These are phyloP conservation scores for Naganishia liquefaciens DNA, from an alignment of 1,284 basidiomycete genomes.

Conservation along the genomic window DNA sequence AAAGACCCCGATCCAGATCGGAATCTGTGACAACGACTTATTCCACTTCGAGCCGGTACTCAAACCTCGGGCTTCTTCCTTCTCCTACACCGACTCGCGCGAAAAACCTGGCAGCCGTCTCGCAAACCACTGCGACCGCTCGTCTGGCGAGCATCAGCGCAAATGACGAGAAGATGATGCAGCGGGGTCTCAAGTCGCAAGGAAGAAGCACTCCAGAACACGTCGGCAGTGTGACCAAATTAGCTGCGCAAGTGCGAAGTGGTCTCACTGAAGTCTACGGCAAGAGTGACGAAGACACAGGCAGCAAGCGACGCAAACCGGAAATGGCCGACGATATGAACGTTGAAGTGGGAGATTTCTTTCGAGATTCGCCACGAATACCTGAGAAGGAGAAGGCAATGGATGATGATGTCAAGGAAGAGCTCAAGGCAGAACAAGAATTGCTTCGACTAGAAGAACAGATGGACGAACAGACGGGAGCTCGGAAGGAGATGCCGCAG, in stretches of 20 bases:
- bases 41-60: slow-evolving; percentile 2
- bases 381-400: slow-evolving; percentile 27
- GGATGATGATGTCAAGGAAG: slow-evolving; percentile 24
- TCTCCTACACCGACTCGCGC: slow-evolving; percentile 8
- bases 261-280: slow-evolving; percentile 25
- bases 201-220: slow-evolving; percentile 14
- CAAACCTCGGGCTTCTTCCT: slow-evolving; percentile 18
- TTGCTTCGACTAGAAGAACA: slow-evolving; percentile 19
- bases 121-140: slow-evolving; percentile 27
- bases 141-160: slow-evolving; percentile 30
- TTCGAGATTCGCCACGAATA: slow-evolving; percentile 20
- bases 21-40: slow-evolving; percentile 9
- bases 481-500: not conserved
- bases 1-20: slow-evolving; percentile 1
- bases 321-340: slow-evolving; percentile 17
- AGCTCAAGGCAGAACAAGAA: slow-evolving; percentile 31
- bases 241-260: slow-evolving; percentile 26
- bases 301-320: slow-evolving; percentile 14
- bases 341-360: slow-evolving; percentile 23
- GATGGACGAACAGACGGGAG: slow-evolving; percentile 10
- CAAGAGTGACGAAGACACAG: slow-evolving; percentile 20
- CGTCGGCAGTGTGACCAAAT: slow-evolving; percentile 19
- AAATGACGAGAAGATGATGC: slow-evolving; percentile 22
- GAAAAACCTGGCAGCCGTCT: slow-evolving; percentile 5
- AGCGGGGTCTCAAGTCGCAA: slow-evolving; percentile 13